Evolutionary conservation across 2,329 filamentous ascomycete genomes (phyloP).

Genomic region (Parafenestella ontariensis): DNA sequence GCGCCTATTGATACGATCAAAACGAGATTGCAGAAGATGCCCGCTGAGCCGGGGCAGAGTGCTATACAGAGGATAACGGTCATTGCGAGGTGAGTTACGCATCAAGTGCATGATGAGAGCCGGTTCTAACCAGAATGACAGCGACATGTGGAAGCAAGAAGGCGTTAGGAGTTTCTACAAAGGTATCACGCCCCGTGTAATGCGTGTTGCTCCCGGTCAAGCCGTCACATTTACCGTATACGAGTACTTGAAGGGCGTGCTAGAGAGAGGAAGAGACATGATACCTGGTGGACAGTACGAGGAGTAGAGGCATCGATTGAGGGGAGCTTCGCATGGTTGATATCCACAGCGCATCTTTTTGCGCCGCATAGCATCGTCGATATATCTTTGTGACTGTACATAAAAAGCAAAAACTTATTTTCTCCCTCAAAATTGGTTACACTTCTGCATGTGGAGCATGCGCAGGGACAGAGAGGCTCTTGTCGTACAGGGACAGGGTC

Average conservation of each 20-base stretch:
- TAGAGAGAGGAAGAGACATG: slow-evolving; percentile 58
- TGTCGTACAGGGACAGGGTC: slow-evolving; percentile 9
- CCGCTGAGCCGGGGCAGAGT: slow-evolving; percentile 79
- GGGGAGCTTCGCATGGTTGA: slow-evolving; percentile 7
- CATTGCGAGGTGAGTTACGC: slow-evolving; percentile 66
- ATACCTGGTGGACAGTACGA: slow-evolving; percentile 57
- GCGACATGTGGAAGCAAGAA: slow-evolving; percentile 75
- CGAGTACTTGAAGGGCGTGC: slow-evolving; percentile 58
- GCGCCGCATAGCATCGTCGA: neutral
- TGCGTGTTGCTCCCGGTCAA: slow-evolving; percentile 96
- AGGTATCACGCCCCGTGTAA: slow-evolving; percentile 96
- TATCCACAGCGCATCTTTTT: slow-evolving; percentile 12
- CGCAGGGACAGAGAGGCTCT: neutral
- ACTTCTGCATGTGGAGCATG: neutral
- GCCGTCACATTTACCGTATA: slow-evolving; percentile 73
- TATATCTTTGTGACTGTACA: neutral
- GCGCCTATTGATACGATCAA: slow-evolving; percentile 99
- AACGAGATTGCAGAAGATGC: slow-evolving; percentile 90
- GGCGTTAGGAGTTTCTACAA: slow-evolving; percentile 97
- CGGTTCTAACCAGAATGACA: slow-evolving; percentile 15
- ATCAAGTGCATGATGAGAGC: neutral
- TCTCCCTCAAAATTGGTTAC: neutral
- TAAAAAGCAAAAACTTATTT: neutral
- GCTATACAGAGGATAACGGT: slow-evolving; percentile 78
- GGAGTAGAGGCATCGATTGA: slow-evolving; percentile 44